phyloP scores from a whole-genome alignment of 2,329 filamentous ascomycete species.

The Fusarium sp. region DNA sequence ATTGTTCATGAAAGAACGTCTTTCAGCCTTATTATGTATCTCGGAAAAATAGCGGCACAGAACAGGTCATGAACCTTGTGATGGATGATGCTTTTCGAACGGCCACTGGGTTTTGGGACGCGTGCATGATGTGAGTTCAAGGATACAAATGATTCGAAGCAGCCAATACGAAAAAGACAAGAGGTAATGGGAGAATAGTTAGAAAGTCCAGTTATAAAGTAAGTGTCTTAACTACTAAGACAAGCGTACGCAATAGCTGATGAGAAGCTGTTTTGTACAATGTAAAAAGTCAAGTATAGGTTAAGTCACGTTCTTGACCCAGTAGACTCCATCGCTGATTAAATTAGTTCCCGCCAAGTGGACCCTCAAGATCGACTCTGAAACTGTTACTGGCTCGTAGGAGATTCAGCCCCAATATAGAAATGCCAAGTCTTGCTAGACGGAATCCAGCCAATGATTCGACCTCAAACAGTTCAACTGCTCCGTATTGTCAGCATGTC shows the following conservation, averaged over 20 bases:
- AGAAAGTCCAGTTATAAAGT: too few relatives aligned
- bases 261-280: neutral
- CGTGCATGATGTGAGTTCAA: too few relatives aligned
- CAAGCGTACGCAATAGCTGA: neutral
- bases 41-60: too few relatives aligned
- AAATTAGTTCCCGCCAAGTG: neutral
- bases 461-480: neutral
- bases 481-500: neutral
- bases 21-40: too few relatives aligned
- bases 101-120: too few relatives aligned
- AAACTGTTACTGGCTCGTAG: neutral
- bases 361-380: neutral
- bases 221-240: neutral
- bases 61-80: too few relatives aligned
- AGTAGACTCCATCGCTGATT: neutral
- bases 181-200: rapidly evolving
- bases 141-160: too few relatives aligned
- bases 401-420: neutral
- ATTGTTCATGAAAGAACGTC: too few relatives aligned
- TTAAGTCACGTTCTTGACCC: neutral
- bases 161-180: rapidly evolving
- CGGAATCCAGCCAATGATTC: neutral
- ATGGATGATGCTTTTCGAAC: too few relatives aligned
- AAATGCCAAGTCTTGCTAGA: neutral
- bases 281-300: neutral